Percentiles rank a stretch among this genome's conserved stretches.
phyloP scores from a whole-genome alignment of 23 red algal species.

The Gracilariopsis chorda region DNA sequence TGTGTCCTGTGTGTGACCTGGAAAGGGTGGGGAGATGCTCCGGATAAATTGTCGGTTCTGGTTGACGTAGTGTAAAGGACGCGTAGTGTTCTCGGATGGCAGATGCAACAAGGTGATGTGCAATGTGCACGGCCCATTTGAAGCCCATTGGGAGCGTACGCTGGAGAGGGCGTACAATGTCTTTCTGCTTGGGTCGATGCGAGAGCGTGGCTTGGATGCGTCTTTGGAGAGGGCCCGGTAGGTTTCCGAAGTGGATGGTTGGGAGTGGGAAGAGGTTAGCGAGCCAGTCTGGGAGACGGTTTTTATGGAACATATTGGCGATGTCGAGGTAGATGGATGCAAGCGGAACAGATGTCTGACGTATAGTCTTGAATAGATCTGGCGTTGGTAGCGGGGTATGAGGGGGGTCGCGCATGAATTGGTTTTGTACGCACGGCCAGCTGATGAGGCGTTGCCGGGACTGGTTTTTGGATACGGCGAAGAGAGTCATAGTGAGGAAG shows the following conservation, averaged over 20 bases:
- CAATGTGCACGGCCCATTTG: conserved; percentile 25
- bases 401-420: background rate
- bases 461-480: background rate
- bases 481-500: background rate
- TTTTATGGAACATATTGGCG: conserved; percentile 16
- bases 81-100: background rate
- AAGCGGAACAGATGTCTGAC: background rate
- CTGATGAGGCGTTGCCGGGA: background rate
- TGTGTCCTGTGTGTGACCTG: background rate
- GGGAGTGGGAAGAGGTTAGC: background rate
- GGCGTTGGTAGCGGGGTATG: background rate
- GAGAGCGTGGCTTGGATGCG: background rate
- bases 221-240: background rate
- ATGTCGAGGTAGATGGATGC: background rate
- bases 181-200: background rate
- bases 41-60: background rate
- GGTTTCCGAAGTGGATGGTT: background rate
- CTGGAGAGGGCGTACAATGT: background rate
- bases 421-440: background rate
- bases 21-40: background rate
- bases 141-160: conserved; percentile 2
- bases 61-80: background rate
- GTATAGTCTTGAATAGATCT: background rate
- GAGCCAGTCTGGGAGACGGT: background rate
- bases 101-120: background rate